Base-by-base conservation (phyloP, 2,329 filamentous ascomycete genomes). In the Calcarisporium arbuscula region DNA sequence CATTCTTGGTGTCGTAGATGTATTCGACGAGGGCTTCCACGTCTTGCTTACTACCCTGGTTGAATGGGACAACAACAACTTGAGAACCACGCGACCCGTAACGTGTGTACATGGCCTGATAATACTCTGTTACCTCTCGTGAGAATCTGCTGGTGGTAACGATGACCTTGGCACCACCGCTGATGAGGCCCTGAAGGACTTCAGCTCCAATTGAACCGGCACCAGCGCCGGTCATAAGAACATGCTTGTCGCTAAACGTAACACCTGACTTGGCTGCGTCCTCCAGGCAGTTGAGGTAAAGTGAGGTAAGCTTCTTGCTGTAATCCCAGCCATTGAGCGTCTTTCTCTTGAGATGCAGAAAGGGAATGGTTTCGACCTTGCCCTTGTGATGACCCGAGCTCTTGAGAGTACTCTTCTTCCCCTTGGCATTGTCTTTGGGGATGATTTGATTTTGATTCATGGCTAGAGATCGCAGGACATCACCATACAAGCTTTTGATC, bases 381-480 rank as follows among this genome's bases (percentile, higher is more conserved):
- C 88, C 88, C 70, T 92, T 94, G 51, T 72, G 67, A 28, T 72
- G 65, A 40, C 69, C 74, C 47, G 71, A 73, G 34, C 61, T 58
- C 56, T 73, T 74, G 39, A 68, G 47, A 32, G 56, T 50, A 5
- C 61, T 43, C 61, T 78, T 78, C 54, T 74, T 70, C 43, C 58
- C 54, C 62, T 85, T 87, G 53, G 79, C 78, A 46, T 81, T 84
- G 54, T 95, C 88, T 57, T 84, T 85, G 23, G 89, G 85, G 46
- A 98, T 83, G 52, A 98, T 96, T 58, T 96, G 90, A 57, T 82
- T 89, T 65, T 98, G 90, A 53, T 95, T 98, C 92, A 98, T 98
- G 40, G 85, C 84, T 23, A 98, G 70, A 14, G 92, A 94, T 47
- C 90, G 87, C 46, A 96, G 79, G 42, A 98, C 87, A 53, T 96